phyloP scores from a whole-genome alignment of 2,329 filamentous ascomycete species.

The Fusarium circinatum region DNA sequence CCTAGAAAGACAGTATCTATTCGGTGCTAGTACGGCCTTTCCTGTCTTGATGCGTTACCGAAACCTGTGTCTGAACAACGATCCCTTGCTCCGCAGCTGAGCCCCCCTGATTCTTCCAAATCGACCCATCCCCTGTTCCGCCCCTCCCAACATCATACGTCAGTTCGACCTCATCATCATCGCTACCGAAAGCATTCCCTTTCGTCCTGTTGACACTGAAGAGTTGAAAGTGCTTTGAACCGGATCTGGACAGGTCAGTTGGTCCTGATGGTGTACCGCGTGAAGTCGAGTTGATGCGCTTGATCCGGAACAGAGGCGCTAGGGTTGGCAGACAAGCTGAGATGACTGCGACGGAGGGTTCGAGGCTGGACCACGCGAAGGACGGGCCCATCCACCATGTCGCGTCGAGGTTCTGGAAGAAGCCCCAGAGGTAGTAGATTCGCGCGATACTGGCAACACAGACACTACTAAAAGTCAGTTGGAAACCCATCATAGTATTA shows the following conservation, averaged over 20 bases:
- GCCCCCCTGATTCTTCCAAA: not conserved
- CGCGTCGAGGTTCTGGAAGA: constrained; percentile 11
- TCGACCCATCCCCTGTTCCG: not conserved
- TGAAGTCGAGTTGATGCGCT: not conserved
- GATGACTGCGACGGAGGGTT: constrained; percentile 2
- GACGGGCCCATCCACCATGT: constrained; percentile 21
- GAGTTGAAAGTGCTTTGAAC: constrained; percentile 5
- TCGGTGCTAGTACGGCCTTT: not conserved
- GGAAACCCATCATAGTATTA: rapidly evolving
- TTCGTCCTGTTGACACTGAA: not conserved
- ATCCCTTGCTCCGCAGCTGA: not conserved
- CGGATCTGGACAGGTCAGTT: constrained; percentile 6
- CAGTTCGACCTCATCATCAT: constrained; percentile 11
- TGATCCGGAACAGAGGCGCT: constrained; percentile 7
- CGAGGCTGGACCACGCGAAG: constrained; percentile 19
- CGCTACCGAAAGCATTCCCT: not conserved
- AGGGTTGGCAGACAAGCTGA: not conserved
- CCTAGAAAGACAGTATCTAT: no score
- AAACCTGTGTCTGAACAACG: not conserved
- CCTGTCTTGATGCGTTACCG: not conserved
- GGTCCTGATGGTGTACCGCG: constrained; percentile 5
- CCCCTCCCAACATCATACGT: constrained; percentile 3
- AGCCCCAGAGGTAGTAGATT: constrained; percentile 15
- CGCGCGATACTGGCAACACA: constrained; percentile 13
- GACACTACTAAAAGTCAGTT: not conserved